Evolutionary conservation across 179 eudicot species (phyloP).

Genomic region (Beta corolliflora): DNA sequence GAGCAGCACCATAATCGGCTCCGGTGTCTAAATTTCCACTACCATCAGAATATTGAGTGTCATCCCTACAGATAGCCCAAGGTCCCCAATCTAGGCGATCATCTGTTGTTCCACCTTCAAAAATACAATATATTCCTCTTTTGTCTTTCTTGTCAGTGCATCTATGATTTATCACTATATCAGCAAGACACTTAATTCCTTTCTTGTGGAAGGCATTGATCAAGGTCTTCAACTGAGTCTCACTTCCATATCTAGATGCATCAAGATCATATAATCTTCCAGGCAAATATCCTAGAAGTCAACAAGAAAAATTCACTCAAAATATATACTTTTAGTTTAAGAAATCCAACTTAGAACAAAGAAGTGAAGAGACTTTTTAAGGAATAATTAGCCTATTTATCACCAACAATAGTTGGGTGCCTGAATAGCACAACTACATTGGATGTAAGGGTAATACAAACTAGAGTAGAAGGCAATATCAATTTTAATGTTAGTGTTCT

Average conservation of each 20-base stretch:
- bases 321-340: not conserved
- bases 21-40: constrained; percentile 28
- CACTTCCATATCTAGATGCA: constrained; percentile 57
- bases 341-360: too few species aligned
- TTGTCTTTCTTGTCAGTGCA: constrained; percentile 28
- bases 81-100: constrained; percentile 34
- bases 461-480: too few species aligned
- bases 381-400: too few species aligned
- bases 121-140: constrained; percentile 54
- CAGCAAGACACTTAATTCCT: constrained; percentile 65
- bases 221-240: constrained; percentile 39
- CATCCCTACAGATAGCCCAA: constrained; percentile 34
- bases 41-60: constrained; percentile 25
- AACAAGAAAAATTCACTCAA: not conserved
- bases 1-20: constrained; percentile 23
- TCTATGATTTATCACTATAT: constrained; percentile 81
- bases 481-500: rapidly evolving
- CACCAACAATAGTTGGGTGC: too few species aligned
- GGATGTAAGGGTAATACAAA: too few species aligned
- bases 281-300: constrained; percentile 60
- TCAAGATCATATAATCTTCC: constrained; percentile 73
- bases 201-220: constrained; percentile 46
- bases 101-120: constrained; percentile 30
- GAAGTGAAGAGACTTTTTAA: too few species aligned
- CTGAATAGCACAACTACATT: too few species aligned